Conservation (phyloP, 352 stramenopile genomes). For the Elongisporangium prolatum region DNA sequence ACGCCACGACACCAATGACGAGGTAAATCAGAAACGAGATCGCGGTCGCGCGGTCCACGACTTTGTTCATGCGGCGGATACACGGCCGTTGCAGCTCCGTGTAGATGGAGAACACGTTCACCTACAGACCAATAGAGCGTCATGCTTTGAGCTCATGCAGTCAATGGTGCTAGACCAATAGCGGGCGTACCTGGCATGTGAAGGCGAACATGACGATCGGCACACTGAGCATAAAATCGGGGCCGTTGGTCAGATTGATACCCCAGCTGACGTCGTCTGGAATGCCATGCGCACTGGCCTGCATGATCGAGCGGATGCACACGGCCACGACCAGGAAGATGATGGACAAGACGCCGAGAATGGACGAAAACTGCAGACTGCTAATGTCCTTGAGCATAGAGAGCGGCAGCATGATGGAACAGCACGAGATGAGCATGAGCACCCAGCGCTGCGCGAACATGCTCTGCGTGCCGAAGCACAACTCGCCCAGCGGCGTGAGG, state of each 20-base stretch:
- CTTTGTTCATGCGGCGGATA: conserved; percentile 87
- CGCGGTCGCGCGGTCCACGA: conserved; percentile 73
- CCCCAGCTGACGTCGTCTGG: conserved; percentile 66
- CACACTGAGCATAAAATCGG: conserved; percentile 83
- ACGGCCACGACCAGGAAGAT: conserved; percentile 83
- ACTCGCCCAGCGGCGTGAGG: conserved; percentile 64
- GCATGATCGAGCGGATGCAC: conserved; percentile 74
- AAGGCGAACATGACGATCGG: conserved; percentile 89
- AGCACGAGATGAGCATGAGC: conserved; percentile 76
- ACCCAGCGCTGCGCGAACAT: conserved; percentile 67
- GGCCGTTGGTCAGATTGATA: conserved; percentile 60
- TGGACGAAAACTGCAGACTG: conserved; percentile 82
- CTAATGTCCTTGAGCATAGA: conserved; percentile 83
- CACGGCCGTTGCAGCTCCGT: conserved; percentile 83
- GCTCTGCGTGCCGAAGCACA: conserved; percentile 60
- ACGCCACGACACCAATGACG: conserved; percentile 73
- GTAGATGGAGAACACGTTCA: conserved; percentile 88
- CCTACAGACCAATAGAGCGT: conserved; percentile 15
- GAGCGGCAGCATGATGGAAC: conserved; percentile 75
- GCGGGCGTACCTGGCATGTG: conserved; percentile 60
- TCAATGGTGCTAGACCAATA: neutral
- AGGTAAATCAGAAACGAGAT: conserved; percentile 75
- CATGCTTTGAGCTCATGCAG: neutral
- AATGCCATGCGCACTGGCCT: conserved; percentile 44
- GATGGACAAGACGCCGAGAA: conserved; percentile 79